A percentile compares a stretch with the other conserved stretches of the same genome.
Conservation (phyloP, 768 basidiomycete genomes). For the Gloeophyllum trabeum region DNA sequence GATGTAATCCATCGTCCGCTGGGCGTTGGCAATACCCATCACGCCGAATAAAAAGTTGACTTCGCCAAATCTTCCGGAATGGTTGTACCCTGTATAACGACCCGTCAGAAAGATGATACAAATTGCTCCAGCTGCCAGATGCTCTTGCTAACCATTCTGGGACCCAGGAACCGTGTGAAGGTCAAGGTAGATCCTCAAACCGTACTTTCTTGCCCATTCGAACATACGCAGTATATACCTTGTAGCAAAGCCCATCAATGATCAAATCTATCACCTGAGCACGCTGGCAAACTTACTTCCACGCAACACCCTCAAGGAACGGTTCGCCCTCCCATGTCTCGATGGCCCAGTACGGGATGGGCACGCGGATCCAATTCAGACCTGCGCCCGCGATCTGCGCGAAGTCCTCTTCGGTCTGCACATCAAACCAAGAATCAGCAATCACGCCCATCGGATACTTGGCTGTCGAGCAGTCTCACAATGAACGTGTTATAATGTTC, state of each 20-base stretch:
- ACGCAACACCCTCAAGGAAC: slow-evolving; percentile 60
- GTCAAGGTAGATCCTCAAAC: slow-evolving; percentile 74
- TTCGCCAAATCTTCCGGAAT: slow-evolving; percentile 47
- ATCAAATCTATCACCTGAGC: neutral
- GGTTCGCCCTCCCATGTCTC: slow-evolving; percentile 69
- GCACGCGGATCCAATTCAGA: slow-evolving; percentile 73
- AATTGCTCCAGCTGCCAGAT: neutral
- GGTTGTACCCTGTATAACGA: slow-evolving; percentile 36
- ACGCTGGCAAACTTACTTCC: slow-evolving; percentile 44
- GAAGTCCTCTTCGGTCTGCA: slow-evolving; percentile 80
- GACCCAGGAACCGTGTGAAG: slow-evolving; percentile 72
- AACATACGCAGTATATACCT: slow-evolving; percentile 62
- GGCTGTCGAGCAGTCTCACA: slow-evolving; percentile 34
- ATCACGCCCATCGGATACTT: neutral
- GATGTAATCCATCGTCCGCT: slow-evolving; percentile 68
- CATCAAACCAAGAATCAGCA: neutral
- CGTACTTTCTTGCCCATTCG: slow-evolving; percentile 84
- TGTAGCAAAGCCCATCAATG: neutral
- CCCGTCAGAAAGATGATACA: neutral
- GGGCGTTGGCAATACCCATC: slow-evolving; percentile 83
- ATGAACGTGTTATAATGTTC: slow-evolving; percentile 79
- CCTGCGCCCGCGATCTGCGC: slow-evolving; percentile 85
- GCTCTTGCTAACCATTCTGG: slow-evolving; percentile 60
- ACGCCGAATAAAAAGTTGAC: slow-evolving; percentile 57
- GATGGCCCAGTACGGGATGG: slow-evolving; percentile 81